Evolutionary conservation across 495 filamentous ascomycete species (phyloP).

Genomic region (Daldinia childiae): DNA sequence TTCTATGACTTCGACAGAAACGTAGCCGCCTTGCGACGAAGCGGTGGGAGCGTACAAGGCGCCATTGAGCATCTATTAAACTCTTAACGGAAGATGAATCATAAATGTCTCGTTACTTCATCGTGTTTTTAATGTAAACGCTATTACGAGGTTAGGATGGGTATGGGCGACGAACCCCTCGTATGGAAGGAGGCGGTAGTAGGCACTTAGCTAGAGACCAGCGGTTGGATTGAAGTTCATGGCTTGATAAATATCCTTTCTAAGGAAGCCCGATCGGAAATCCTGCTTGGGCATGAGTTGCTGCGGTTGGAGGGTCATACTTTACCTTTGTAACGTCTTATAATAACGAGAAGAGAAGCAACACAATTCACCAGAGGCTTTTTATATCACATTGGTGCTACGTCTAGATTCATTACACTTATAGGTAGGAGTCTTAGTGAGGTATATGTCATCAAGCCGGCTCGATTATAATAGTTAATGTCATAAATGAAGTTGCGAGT

Average conservation of each 20-base stretch:
- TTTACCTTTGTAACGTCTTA: constrained; percentile 25
- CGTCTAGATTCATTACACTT: background rate
- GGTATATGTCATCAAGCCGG: background rate
- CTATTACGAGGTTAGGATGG: constrained; percentile 8
- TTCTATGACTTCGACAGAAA: constrained; percentile 98
- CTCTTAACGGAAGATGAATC: constrained; percentile 22
- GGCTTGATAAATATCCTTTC: constrained; percentile 29
- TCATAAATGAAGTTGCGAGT: background rate
- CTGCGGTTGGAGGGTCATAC: background rate
- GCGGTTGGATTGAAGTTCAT: constrained; percentile 14
- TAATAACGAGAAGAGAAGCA: constrained; percentile 28
- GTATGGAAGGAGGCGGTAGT: background rate
- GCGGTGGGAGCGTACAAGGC: constrained; percentile 94
- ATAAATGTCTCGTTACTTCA: background rate
- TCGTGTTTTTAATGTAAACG: background rate
- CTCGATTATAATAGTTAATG: background rate
- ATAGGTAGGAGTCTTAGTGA: background rate
- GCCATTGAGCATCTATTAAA: constrained; percentile 82
- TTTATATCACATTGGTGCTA: background rate
- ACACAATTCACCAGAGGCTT: constrained; percentile 8
- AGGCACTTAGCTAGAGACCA: background rate
- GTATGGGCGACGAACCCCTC: constrained; percentile 6
- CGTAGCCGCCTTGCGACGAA: constrained; percentile 84
- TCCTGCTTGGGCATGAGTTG: constrained; percentile 10
- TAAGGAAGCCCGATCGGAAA: background rate